Base-by-base conservation (phyloP, 345 rosid genomes). In the Eucalyptus viminalis region DNA sequence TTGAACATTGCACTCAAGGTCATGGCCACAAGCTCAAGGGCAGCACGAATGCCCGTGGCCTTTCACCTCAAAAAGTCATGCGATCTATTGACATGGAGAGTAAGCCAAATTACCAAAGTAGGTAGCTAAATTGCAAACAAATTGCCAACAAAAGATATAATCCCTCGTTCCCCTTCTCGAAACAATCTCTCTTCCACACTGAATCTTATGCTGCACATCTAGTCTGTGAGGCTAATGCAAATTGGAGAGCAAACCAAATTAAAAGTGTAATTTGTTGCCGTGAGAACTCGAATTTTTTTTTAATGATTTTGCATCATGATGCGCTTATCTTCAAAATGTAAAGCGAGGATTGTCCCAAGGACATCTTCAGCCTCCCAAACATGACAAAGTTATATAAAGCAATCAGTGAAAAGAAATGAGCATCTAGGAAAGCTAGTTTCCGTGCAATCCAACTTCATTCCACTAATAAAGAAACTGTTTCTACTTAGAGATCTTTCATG, bases 11-110 rank as follows among this genome's bases (percentile, higher is more conserved):
- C 40, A 8, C 40, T 65, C 9, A 9, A n/a, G 19, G 40, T 11
- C 76, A 8, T 14, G 76, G 37, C 21, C 76, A n/a, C 76, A 65
- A 65, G 76, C 40, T n/a, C 40, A n/a, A 65, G 8, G 10, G 40
- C 21, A n/a, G 3, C 76, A 65, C 40, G 1, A 65, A 14, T 65
- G 19, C 34, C 19, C 0, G 0, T n/a, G 76, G 76, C 40, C 37
- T 65, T n/a, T 17, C 2, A 65, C 3, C 76, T n/a, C 6, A 0
- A n/a, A n/a, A n/a, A 65, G 76, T 65, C 11, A n/a, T 0, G 11
- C 3, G 21, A 65, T 56, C 2, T 5, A 1, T 0, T 0, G 1
- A 56, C 1, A 0, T 56, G 2, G 54, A 51, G 54, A 51, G 54
- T 0, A 51, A 51, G 0, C 9, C 54, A 51, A 51, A 51, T 16